These are phyloP conservation scores for Penicillium canariense DNA, from an alignment of 495 filamentous ascomycete genomes.

Conservation along the genomic window DNA sequence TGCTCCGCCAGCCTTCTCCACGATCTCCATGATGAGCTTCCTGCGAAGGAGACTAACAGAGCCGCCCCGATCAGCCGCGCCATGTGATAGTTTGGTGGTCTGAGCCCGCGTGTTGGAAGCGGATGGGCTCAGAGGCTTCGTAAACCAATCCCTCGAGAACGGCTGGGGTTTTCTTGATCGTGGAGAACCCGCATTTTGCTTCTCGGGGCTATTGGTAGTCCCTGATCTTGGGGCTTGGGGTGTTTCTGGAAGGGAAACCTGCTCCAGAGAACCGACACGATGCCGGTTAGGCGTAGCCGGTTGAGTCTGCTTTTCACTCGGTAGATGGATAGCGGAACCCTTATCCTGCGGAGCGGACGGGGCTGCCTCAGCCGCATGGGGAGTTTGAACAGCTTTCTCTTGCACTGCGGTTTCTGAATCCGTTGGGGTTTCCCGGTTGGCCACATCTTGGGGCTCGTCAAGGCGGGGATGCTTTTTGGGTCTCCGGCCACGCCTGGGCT, in stretches of 20 bases:
- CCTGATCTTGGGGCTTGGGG: neutral
- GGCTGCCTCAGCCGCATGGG: neutral
- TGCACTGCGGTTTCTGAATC: neutral
- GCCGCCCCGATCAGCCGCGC: constrained; percentile 35
- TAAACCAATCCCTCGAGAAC: neutral
- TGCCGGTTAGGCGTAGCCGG: neutral
- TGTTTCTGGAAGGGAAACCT: neutral
- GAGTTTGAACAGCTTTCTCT: neutral
- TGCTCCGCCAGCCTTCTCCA: constrained; percentile 66
- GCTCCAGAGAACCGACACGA: constrained; percentile 5
- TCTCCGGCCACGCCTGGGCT: neutral
- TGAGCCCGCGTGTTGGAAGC: neutral
- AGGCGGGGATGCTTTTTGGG: neutral
- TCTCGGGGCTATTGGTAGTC: neutral
- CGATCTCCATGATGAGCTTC: constrained; percentile 66
- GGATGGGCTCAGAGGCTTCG: neutral
- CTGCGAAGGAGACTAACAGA: constrained; percentile 49
- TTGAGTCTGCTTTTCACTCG: neutral
- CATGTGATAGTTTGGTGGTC: neutral
- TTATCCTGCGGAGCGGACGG: neutral
- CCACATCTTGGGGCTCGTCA: neutral
- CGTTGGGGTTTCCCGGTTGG: neutral
- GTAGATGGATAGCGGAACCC: neutral
- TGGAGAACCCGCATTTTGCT: neutral
- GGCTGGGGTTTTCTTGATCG: neutral